Evolutionary conservation across 345 rosid species (phyloP).

Genomic region (Carallia brachiata): DNA sequence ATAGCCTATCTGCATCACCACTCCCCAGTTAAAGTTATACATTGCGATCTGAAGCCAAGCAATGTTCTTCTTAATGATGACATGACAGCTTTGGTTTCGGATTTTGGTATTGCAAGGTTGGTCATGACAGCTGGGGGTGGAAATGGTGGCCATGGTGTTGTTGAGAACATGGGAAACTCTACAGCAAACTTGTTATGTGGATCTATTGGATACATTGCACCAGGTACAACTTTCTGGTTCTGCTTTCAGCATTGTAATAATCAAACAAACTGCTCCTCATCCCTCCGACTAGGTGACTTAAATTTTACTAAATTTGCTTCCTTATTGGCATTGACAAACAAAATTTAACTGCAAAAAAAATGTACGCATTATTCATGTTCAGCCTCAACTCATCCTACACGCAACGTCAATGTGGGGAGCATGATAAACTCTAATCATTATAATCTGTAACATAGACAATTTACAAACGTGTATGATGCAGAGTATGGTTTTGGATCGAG

Average conservation of each 20-base stretch:
- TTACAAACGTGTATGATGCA: slow-evolving; percentile 12
- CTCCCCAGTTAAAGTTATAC: slow-evolving; percentile 52
- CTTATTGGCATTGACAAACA: no score
- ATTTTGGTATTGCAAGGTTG: slow-evolving; percentile 56
- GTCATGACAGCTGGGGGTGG: slow-evolving; percentile 37
- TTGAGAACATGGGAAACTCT: slow-evolving; percentile 48
- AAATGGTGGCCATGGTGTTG: slow-evolving; percentile 16
- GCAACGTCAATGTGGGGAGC: no score
- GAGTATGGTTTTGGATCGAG: slow-evolving; percentile 52
- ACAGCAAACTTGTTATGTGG: slow-evolving; percentile 50
- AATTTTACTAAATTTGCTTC: no score
- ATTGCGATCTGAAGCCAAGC: slow-evolving; percentile 62
- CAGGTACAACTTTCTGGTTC: slow-evolving; percentile 38
- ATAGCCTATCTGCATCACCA: slow-evolving; percentile 69
- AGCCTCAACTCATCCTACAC: no score
- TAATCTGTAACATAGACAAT: not conserved
- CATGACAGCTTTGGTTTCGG: slow-evolving; percentile 61
- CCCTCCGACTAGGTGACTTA: no score
- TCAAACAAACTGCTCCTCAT: not conserved
- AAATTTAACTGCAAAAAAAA: no score
- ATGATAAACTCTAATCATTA: no score
- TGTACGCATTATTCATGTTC: no score
- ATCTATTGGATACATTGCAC: slow-evolving; percentile 56
- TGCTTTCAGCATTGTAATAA: not conserved
- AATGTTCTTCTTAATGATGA: slow-evolving; percentile 62